phyloP scores from a whole-genome alignment of 78 protist species.

The Emiliania huxleyi region DNA sequence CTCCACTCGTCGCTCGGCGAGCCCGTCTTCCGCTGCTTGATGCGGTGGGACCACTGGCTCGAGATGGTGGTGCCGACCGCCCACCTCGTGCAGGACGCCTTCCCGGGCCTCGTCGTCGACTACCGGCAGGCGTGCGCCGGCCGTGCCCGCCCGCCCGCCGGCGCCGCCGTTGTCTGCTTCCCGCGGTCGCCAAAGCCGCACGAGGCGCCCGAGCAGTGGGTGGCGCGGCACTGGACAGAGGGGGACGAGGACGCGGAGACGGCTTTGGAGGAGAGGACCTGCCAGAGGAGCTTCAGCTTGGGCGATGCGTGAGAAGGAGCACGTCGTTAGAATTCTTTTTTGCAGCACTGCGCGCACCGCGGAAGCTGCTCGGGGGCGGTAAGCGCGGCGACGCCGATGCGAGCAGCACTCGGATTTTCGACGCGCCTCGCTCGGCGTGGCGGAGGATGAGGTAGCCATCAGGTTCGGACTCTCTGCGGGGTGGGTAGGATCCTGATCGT shows the following conservation, averaged over 20 bases:
- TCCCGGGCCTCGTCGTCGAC: slow-evolving; percentile 2
- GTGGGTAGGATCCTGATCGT: no score
- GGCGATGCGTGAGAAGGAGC: no score
- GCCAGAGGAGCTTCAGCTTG: no score
- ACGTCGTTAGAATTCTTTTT: no score
- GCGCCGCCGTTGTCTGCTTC: not conserved
- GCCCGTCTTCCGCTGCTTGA: not conserved
- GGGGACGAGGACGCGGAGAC: not conserved
- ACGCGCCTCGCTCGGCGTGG: no score
- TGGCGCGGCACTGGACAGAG: not conserved
- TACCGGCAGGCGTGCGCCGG: not conserved
- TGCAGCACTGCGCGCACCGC: no score
- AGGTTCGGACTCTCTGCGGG: no score
- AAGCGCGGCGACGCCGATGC: no score
- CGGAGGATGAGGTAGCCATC: no score
- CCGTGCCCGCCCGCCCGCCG: not conserved
- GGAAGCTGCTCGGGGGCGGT: no score
- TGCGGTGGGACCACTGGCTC: slow-evolving; percentile 6
- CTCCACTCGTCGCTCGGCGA: not conserved
- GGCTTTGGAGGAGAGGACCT: no score
- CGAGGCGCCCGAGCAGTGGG: not conserved
- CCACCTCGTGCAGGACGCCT: not conserved
- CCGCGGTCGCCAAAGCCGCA: slow-evolving; percentile 25
- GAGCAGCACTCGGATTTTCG: no score
- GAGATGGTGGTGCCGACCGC: slow-evolving; percentile 4